Evolutionary conservation across 371 early-diverging fungal species (phyloP), one percentile per base, ranked within the genome.

Genomic region (Lichtheimia corymbifera): DNA sequence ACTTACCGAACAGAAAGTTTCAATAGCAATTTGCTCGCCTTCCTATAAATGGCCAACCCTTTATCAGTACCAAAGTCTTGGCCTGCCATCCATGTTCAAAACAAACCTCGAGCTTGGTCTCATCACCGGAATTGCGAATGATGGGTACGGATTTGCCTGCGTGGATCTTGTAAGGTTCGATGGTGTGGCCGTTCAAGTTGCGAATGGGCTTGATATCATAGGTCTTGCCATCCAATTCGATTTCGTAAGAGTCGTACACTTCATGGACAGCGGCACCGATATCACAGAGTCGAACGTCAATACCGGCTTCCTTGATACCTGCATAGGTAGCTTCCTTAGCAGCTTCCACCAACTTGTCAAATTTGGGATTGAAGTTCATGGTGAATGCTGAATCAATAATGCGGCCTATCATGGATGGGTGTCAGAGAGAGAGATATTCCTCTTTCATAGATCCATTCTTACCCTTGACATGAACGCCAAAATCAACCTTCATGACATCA

Each of bases 301-400:
- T 97, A 58, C 99, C 99, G 4, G 97, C 93, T 71, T 91, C 93
- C 57, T 85, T 86, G 61, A 99, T 84, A 62, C 99, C 99, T 22
- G 96, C 93, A 79, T 98, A 96, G 18, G 99, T 99, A 2, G 99
- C 98, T 63, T 97, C 99, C 74, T 87, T 89, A 20, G 98, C 96
- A 20, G 99, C 99, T 55, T 86, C 88, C 18, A 97, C 74, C 25
- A 99, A 84, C 25, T 80, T 81, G 67, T 98, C 93, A 66, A 91
- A 98, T 57, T 90, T 84, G 18, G 95, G 95, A 74, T 99, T 91
- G 77, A 98, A 99, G 28, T 94, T 73, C 69, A 98, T 84, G 0
- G 99, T 99, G 70, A 99, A 99, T 0, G 99, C 99, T 54, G 92
- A 96, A 71, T 99, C 99, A 59, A 99, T 91, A 62, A 99, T 99